Conservation (phyloP, 176 grass and related monocot genomes). For the Oryza coarctata region DNA sequence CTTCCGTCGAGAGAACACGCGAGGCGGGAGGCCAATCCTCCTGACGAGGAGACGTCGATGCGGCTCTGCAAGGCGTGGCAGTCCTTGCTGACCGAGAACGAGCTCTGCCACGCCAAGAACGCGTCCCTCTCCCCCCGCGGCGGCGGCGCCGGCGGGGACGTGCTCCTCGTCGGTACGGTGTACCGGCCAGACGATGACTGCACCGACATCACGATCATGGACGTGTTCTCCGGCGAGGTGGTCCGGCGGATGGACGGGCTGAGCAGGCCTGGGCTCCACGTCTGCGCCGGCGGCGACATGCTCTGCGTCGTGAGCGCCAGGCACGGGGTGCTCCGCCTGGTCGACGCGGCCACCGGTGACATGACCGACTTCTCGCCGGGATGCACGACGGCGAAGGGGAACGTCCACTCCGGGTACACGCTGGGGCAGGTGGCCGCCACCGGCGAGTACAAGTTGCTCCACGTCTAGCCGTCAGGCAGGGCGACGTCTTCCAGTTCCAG, state of each 20-base stretch:
- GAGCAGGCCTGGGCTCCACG: not conserved
- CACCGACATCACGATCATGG: not conserved
- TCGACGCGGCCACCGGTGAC: not conserved
- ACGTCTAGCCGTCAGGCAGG: not conserved
- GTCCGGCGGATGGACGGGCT: not conserved
- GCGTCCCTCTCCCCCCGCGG: not conserved
- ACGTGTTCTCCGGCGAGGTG: not conserved
- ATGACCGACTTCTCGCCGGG: not conserved
- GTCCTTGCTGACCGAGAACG: too few relatives aligned
- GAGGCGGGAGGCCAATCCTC: too few relatives aligned
- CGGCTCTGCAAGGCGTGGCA: too few relatives aligned
- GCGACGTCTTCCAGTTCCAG: not conserved
- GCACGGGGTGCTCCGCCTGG: not conserved
- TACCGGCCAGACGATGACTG: not conserved
- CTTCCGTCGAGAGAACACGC: too few relatives aligned
- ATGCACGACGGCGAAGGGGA: not conserved
- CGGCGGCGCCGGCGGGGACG: too few relatives aligned
- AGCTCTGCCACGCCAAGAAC: too few relatives aligned
- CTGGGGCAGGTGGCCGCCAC: conserved; percentile 28
- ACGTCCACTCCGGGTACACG: not conserved
- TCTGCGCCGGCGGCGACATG: not conserved
- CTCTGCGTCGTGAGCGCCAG: not conserved
- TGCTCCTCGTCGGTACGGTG: not conserved
- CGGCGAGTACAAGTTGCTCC: conserved; percentile 29
- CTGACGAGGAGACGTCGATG: too few relatives aligned